Base-by-base conservation (phyloP, 2,329 filamentous ascomycete species). In the Akanthomyces uredinophilus region DNA sequence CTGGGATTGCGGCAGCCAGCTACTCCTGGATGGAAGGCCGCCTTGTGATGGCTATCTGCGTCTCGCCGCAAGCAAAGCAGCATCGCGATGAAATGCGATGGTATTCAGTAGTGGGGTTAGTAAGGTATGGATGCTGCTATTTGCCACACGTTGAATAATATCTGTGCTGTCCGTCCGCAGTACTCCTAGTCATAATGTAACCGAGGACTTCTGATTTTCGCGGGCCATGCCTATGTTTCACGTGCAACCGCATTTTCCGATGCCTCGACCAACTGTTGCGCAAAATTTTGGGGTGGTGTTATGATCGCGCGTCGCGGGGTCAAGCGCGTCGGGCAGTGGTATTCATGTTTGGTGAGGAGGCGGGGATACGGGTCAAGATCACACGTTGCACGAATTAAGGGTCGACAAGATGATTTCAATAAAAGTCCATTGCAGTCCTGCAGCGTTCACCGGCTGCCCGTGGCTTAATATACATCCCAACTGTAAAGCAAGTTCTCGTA, bases 401-500 rank as follows among this genome's bases (percentile, higher is more conserved):
- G 13, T 32, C 0, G 4, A n/a, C 14, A n/a, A 47, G 5, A 24
- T 58, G 5, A 29, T 58, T 35, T 35, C 53, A 62, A 22, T 39
- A 54, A 37, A 51, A 56, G 73, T 72, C 70, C 67, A 68, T 74
- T 75, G 71, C 73, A 73, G 72, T 64, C 57, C 60, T 59, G 70
- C 68, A 69, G 65, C 70, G 66, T 68, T 68, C 67, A 68, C 68
- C 68, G 66, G 73, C 75, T 77, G 74, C 70, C 64, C 64, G 65
- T 56, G 54, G 64, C 60, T 60, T 79, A 80, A 71, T 78, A 70
- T 79, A 80, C 77, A 80, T 70, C 71, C 76, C 72, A 71, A 67
- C 65, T 73, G 68, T 71, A 69, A 66, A 69, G 70, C 70, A 75
- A 75, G 64, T 69, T 73, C 76, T 77, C 75, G 71, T 73, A 70